Conservation (phyloP, 2,329 filamentous ascomycete species). For the Fusarium drepaniforme region DNA sequence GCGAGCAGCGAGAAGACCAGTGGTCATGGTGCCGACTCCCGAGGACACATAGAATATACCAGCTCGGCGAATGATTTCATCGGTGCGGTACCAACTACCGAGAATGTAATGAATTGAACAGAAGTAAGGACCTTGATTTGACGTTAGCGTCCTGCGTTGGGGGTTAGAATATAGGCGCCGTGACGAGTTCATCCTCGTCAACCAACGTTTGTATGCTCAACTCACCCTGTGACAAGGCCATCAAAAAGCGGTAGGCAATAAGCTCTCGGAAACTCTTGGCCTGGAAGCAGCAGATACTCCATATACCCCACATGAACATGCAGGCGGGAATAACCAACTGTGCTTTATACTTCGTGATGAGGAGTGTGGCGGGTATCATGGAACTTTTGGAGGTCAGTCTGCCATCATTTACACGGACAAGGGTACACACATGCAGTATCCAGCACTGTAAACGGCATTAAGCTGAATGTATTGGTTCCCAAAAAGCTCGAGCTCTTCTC, state of each 20-base stretch:
- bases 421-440: conserved; percentile 62
- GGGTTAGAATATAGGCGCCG: neutral
- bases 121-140: conserved; percentile 48
- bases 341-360: conserved; percentile 61
- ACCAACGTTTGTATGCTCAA: neutral
- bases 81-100: conserved; percentile 56
- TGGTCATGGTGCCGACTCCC: conserved; percentile 63
- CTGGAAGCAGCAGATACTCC: conserved; percentile 67
- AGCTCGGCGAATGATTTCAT: conserved; percentile 60
- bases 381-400: neutral
- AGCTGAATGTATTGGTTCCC: conserved; percentile 66
- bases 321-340: conserved; percentile 64
- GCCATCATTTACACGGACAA: conserved; percentile 45
- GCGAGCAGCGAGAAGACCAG: conserved; percentile 61
- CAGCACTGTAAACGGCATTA: conserved; percentile 60
- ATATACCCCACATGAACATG: conserved; percentile 66
- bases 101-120: conserved; percentile 26
- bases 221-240: conserved; percentile 57
- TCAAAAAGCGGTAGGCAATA: conserved; percentile 65
- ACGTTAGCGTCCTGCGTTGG: neutral
- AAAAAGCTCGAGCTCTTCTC: conserved; percentile 62
- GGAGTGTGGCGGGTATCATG: conserved; percentile 15
- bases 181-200: neutral
- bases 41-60: conserved; percentile 64
- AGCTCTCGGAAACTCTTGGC: conserved; percentile 61